Evolutionary conservation across 805 yeast species (phyloP), one percentile per base, ranked within the genome.

Genomic region (Zygosaccharomyces siamensis): DNA sequence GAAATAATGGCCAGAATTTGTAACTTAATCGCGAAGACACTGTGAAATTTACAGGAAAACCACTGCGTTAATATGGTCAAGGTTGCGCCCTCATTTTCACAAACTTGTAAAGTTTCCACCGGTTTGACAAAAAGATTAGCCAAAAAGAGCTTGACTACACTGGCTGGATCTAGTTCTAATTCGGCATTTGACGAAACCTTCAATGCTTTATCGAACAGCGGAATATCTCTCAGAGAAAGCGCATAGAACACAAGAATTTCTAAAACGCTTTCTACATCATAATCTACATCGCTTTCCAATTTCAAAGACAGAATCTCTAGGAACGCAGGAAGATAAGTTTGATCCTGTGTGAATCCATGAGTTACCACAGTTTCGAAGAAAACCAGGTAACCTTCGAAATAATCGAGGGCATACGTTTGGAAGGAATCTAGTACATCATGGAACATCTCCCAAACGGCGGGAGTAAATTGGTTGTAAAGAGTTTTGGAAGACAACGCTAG

Each of bases 21-120:
- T 40, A 92, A 69, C 68, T 89, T 90, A 60, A 86, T 73, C 57
- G 87, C 93, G 59, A 82, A 87, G 2, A 88, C 96, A 43, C 89
- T 73, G 28, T 76, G 75, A 55, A 86, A 74, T 20, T 67, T 70
- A 23, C 76, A 57, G 23, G 74, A 71, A 59, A 85, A 78, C 97
- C 97, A 89, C 46, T 73, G 63, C 23, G 72, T 72, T 51, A 89
- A 74, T 45, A 86, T 71, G 7, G 64, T 59, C 26, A 76, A 71
- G 2, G 84, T 69, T 30, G 72, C 71, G 16, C 75, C 71, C 18
- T 63, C 58, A 26, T 74, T 69, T 55, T 79, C 79, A 39, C 87
- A 68, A 2, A 74, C 53, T 37, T 70, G 71, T 48, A 89, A 62
- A 0, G 90, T 74, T 28, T 72, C 70, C 4, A 69, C 64, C 2